Evolutionary conservation across 345 rosid genomes (phyloP), one percentile per base, ranked within the genome.

Genomic region (Sisymbrium altissimum): DNA sequence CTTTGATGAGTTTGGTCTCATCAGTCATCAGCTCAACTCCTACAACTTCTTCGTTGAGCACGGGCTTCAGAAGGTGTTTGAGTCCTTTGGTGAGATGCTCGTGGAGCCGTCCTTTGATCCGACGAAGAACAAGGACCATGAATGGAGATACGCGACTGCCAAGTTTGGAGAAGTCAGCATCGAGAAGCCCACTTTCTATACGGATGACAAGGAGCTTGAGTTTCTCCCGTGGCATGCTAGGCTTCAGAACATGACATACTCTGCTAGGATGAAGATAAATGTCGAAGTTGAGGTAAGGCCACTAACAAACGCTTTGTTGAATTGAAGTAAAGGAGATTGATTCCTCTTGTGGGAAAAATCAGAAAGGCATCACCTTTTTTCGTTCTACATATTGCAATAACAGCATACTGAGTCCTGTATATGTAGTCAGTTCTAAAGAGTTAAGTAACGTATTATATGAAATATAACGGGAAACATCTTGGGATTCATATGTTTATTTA

Each of bases 221-320:
- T 48, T 91, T 71, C 79, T 87, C 46, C 96, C 96, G 0, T 84
- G 93, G 80, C 88, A 88, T 78, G 92, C 97, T 0, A 82, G 97
- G 54, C 91, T 95, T 55, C 99, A 95, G 79, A 95, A 95, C 70
- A 95, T 90, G 96, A 92, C 97, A 0, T 95, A 92, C 71, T 85
- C 97, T 2, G 56, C 94, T 0, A 74, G 84, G 77, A 88, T 95
- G 84, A 89, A 84, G 77, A 84, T 90, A 7, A 73, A 81, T 50
- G 85, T 90, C 63, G 58, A 76, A 40, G 83, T 92, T 79, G 84
- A 89, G 97, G 99, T 87, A 75, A 87, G 17, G 5, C 3, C 19
- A 39, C 64, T 38, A 45, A 19, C 3, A 3, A 18, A 46, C 11
- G 2, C 50, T 18, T 8, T 45, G 10, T n/a, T 45, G 2, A 10